Evolutionary conservation across 73 alveolate genomes (phyloP).

Genomic region (Loxodes magnus): DNA sequence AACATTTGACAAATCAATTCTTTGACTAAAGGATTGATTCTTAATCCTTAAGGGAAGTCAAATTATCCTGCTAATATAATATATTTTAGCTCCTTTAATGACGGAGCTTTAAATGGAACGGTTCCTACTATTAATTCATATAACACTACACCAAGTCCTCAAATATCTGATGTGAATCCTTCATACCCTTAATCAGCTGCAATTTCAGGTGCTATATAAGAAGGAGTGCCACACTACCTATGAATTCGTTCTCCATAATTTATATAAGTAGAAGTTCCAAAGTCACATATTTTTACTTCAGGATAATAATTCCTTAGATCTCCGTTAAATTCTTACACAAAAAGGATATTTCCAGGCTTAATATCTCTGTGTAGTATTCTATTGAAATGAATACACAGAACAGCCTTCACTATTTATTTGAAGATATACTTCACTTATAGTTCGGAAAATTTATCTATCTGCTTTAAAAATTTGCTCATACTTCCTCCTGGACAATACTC

Average conservation of each 20-base stretch:
- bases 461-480: slow-evolving; percentile 69
- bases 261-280: slow-evolving; percentile 84
- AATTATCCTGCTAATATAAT: neutral
- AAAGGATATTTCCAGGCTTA: slow-evolving; percentile 86
- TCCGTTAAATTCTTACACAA: slow-evolving; percentile 70
- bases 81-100: slow-evolving; percentile 70
- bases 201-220: slow-evolving; percentile 98
- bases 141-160: slow-evolving; percentile 94
- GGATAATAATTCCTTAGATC: no score
- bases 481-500: slow-evolving; percentile 52
- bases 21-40: slow-evolving; percentile 6
- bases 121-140: slow-evolving; percentile 86
- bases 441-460: slow-evolving; percentile 79
- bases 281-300: slow-evolving; percentile 87
- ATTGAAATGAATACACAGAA: slow-evolving; percentile 66
- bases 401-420: slow-evolving; percentile 71
- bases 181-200: slow-evolving; percentile 86
- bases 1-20: slow-evolving; percentile 32
- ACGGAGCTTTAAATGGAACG: slow-evolving; percentile 88
- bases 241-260: slow-evolving; percentile 68
- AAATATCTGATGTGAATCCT: slow-evolving; percentile 83
- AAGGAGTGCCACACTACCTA: slow-evolving; percentile 98
- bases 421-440: slow-evolving; percentile 64
- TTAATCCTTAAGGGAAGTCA: slow-evolving; percentile 15
- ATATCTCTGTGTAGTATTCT: slow-evolving; percentile 92